These are phyloP conservation scores for Claviceps sp. DNA, from an alignment of 2,329 filamentous ascomycete genomes.

Conservation along the genomic window DNA sequence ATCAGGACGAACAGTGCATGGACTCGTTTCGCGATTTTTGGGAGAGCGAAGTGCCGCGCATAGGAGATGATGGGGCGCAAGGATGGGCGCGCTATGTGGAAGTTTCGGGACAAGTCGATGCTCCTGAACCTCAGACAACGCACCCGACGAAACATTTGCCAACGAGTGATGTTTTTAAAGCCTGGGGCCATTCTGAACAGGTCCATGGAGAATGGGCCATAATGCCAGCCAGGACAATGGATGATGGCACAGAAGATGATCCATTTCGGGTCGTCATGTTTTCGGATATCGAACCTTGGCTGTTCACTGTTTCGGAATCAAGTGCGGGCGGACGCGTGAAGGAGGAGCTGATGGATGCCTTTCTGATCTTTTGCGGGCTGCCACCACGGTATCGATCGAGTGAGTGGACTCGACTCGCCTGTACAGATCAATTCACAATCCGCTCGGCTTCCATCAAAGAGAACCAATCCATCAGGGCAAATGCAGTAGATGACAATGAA, in stretches of 20 bases:
- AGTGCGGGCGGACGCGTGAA: constrained; percentile 19
- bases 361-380: constrained; percentile 53
- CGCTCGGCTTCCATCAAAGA: background rate
- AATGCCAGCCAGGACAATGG: constrained; percentile 59
- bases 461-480: constrained; percentile 1
- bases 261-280: constrained; percentile 73
- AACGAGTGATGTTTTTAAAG: constrained; percentile 33
- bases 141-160: background rate
- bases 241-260: constrained; percentile 65
- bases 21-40: constrained; percentile 59
- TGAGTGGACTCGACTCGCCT: constrained; percentile 18
- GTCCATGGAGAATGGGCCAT: constrained; percentile 31
- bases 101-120: constrained; percentile 22
- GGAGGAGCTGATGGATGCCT: constrained; percentile 50
- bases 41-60: constrained; percentile 68
- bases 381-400: constrained; percentile 32
- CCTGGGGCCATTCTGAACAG: constrained; percentile 43
- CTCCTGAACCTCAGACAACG: constrained; percentile 23
- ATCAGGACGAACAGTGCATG: constrained; percentile 14
- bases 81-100: constrained; percentile 53
- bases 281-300: constrained; percentile 54
- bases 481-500: background rate
- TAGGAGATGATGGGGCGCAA: constrained; percentile 58
- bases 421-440: constrained; percentile 18
- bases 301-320: constrained; percentile 36